Evolutionary conservation across 768 basidiomycete genomes (phyloP).

Genomic region (Cantharellus anzutake): DNA sequence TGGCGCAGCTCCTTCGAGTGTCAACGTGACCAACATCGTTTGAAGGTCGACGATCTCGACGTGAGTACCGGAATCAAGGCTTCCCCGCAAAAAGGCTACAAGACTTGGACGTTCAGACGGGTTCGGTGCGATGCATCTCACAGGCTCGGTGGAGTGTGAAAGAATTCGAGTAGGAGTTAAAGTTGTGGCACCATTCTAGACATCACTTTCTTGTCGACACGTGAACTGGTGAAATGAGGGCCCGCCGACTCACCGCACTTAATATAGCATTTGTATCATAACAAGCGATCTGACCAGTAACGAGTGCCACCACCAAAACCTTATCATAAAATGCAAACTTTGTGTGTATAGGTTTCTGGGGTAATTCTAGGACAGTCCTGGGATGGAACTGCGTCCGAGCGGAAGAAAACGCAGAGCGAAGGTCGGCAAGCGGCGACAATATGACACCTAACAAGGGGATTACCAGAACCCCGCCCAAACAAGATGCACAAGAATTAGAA

Average conservation of each 20-base stretch:
- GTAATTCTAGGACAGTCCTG: background rate
- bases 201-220: background rate
- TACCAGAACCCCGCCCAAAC: background rate
- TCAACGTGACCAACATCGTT: background rate
- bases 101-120: slow-evolving; percentile 3
- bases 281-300: slow-evolving; percentile 3
- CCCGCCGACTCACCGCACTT: background rate
- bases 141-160: slow-evolving; percentile 4
- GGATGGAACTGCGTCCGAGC: background rate
- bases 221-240: background rate
- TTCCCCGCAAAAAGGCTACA: slow-evolving; percentile 4
- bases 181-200: background rate
- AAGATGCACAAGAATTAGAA: background rate
- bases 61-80: background rate
- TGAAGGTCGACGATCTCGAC: slow-evolving; percentile 7
- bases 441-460: slow-evolving; percentile 1
- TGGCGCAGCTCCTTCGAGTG: background rate
- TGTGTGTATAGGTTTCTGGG: background rate
- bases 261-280: background rate
- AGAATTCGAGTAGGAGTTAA: slow-evolving; percentile 3
- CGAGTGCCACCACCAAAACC: slow-evolving; percentile 4
- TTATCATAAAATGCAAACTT: slow-evolving; percentile 7
- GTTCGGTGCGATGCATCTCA: slow-evolving; percentile 6
- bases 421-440: slow-evolving; percentile 2
- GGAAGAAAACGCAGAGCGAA: slow-evolving; percentile 1